Evolutionary conservation across 2,329 filamentous ascomycete species (phyloP).

Genomic region (Trichoderma sp.): DNA sequence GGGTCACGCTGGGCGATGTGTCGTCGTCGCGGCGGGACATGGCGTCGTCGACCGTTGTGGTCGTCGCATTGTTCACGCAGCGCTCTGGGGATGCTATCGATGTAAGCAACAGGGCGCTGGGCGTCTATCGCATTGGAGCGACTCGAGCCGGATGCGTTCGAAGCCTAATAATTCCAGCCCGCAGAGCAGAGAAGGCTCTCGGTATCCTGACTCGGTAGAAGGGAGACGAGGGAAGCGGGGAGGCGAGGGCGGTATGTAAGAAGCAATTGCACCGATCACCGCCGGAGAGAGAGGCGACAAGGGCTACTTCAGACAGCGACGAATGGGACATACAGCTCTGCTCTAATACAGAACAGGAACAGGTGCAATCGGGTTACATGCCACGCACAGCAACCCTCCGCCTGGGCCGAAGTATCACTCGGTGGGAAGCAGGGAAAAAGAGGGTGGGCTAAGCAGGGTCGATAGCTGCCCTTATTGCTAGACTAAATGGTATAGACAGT

Average conservation of each 20-base stretch:
- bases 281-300: slow-evolving; percentile 2
- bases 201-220: slow-evolving; percentile 2
- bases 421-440: not conserved
- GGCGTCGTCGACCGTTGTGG: slow-evolving; percentile 1
- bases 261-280: slow-evolving; percentile 10
- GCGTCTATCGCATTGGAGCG: slow-evolving; percentile 21
- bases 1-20: slow-evolving; percentile 25
- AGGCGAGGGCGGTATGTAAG: slow-evolving; percentile 7
- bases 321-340: not conserved
- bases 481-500: not conserved
- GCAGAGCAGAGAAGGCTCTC: not conserved
- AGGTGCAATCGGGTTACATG: not conserved
- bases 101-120: slow-evolving; percentile 2
- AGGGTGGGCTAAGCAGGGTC: not conserved
- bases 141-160: not conserved
- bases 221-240: not conserved
- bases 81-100: slow-evolving; percentile 3
- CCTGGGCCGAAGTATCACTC: slow-evolving; percentile 1
- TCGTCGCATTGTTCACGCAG: slow-evolving; percentile 24
- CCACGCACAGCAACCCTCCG: slow-evolving; percentile 10
- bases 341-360: not conserved
- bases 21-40: slow-evolving; percentile 25
- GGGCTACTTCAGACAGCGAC: not conserved
- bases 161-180: not conserved
- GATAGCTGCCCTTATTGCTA: not conserved